Percentiles rank a stretch among this genome's conserved stretches.
Evolutionary conservation across 148 eudicot genomes (phyloP).

Genomic region (Euryodendron excelsum): DNA sequence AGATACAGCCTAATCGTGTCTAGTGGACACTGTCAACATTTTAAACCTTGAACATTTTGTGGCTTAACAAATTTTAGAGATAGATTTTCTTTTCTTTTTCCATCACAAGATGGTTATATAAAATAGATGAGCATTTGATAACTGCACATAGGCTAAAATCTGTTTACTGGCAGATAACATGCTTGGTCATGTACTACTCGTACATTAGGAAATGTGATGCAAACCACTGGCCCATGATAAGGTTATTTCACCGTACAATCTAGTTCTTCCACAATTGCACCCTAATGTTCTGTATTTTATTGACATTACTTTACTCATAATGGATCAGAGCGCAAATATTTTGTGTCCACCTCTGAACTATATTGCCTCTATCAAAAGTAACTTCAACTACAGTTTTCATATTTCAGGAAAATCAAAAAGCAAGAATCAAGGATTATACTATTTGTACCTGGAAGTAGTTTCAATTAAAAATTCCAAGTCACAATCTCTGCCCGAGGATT

Average conservation of each 20-base stretch:
- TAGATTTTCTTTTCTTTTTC: neutral
- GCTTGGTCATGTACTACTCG: neutral
- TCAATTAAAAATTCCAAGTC: constrained; percentile 86
- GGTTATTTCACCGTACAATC: neutral
- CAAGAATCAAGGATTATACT: constrained; percentile 88
- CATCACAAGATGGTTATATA: neutral
- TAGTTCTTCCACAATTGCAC: neutral
- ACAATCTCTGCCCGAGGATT: constrained; percentile 50
- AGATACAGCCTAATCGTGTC: neutral
- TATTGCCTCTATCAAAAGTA: neutral
- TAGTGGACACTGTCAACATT: too few relatives aligned
- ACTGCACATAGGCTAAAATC: neutral
- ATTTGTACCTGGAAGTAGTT: constrained; percentile 89
- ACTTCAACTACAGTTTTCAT: neutral
- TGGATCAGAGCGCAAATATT: neutral
- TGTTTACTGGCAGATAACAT: neutral
- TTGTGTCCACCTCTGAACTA: neutral
- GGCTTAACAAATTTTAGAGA: neutral
- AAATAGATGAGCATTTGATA: neutral
- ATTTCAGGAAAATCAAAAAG: constrained; percentile 88
- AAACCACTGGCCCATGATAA: neutral
- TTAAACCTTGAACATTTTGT: neutral
- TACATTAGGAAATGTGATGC: neutral
- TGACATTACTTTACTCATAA: neutral
- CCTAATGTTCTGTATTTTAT: constrained; percentile 6